phyloP scores from a whole-genome alignment of 2,329 filamentous ascomycete genomes.

The Penicillium verrucosum region DNA sequence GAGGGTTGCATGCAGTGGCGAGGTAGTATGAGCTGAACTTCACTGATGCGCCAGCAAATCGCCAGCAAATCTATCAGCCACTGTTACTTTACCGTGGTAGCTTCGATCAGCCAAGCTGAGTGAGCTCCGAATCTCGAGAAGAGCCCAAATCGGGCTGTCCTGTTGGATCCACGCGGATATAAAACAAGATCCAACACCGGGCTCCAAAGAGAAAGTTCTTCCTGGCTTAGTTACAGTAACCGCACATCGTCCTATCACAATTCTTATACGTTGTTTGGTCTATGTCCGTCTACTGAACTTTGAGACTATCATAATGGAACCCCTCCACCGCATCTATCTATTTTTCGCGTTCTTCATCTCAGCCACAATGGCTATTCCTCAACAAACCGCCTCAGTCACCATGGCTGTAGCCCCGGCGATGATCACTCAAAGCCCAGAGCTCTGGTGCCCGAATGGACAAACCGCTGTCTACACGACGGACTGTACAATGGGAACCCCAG shows the following conservation, averaged over 20 bases:
- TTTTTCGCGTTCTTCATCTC: background rate
- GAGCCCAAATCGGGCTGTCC: background rate
- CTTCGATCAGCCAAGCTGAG: background rate
- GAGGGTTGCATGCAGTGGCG: conserved; percentile 2
- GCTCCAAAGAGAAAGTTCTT: background rate
- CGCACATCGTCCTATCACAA: background rate
- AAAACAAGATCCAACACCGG: background rate
- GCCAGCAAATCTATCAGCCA: background rate
- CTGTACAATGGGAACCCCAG: conserved; percentile 25
- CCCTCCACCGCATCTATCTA: background rate
- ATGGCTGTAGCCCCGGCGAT: conserved; percentile 5
- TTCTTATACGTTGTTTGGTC: background rate
- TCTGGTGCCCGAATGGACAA: conserved; percentile 19
- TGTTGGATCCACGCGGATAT: background rate
- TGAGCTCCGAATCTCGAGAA: background rate
- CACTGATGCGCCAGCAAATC: too few species aligned
- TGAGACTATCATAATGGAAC: background rate
- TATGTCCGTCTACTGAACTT: background rate
- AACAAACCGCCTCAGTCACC: conserved; percentile 1
- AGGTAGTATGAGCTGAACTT: conserved; percentile 5
- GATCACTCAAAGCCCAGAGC: conserved; percentile 12
- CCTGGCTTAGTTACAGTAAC: background rate
- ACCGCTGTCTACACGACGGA: conserved; percentile 26
- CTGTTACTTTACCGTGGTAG: background rate
- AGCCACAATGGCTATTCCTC: conserved; percentile 9